These are phyloP conservation scores for Tremellales sp. DNA, from an alignment of 1,284 basidiomycete genomes.

Conservation along the genomic window DNA sequence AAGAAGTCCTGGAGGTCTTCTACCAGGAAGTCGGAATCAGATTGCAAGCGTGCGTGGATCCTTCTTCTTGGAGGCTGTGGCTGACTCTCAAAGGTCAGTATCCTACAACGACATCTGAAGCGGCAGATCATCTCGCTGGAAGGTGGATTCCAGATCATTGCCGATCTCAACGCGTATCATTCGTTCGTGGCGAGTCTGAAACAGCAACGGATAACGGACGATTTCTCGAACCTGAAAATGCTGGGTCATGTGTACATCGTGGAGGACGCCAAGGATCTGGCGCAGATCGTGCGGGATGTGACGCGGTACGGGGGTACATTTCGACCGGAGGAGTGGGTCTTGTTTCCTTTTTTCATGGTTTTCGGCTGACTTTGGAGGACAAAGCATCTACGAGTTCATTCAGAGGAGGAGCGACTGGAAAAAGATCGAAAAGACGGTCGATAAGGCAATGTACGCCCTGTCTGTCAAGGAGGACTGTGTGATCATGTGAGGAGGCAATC, in stretches of 20 bases:
- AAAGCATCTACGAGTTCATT: constrained; percentile 86
- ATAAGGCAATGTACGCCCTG: constrained; percentile 84
- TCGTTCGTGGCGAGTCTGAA: constrained; percentile 79
- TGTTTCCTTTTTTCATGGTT: not conserved
- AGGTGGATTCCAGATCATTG: constrained; percentile 93
- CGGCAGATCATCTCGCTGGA: constrained; percentile 89
- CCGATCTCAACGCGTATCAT: constrained; percentile 91
- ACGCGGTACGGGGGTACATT: constrained; percentile 89
- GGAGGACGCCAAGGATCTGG: constrained; percentile 83
- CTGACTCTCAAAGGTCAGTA: constrained; percentile 52
- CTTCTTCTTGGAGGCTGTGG: not conserved
- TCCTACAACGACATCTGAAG: constrained; percentile 94
- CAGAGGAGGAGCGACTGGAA: constrained; percentile 93
- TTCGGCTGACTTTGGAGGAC: constrained; percentile 1
- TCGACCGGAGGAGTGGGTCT: constrained; percentile 72
- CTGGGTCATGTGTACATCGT: constrained; percentile 88
- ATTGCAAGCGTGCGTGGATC: constrained; percentile 66
- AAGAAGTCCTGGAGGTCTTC: constrained; percentile 94
- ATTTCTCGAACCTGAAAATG: constrained; percentile 94
- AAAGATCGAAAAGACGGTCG: constrained; percentile 90
- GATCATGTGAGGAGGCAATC: constrained; percentile 47
- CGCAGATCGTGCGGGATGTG: constrained; percentile 89
- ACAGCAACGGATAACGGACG: constrained; percentile 62
- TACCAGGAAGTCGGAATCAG: constrained; percentile 95
- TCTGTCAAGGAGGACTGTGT: constrained; percentile 88